Evolutionary conservation across 345 rosid species (phyloP), one percentile per base, ranked within the genome.

Genomic region (Populus davidiana): DNA sequence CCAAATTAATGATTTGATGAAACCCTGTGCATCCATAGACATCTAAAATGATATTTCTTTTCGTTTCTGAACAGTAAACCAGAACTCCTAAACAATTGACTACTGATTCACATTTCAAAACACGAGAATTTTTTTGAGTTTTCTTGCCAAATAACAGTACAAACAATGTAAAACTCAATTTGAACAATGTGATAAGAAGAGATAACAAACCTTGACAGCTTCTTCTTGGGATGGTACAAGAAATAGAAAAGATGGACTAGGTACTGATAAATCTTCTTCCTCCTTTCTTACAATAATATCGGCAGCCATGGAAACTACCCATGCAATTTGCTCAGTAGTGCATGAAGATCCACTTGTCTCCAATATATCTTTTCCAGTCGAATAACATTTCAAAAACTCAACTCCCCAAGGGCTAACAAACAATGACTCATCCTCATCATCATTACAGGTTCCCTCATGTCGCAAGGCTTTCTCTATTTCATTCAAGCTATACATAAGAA

Each of bases 221-320:
- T 91, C 90, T 76, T 91, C 93, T 84, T 89, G 91, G 74, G 96
- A 87, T 20, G 94, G 86, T 23, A 92, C 98, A 79, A 96, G 90
- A 78, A 77, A 93, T 36, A 93, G 80, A 77, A 96, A 93, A 78
- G 89, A 93, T 77, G 97, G 99, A 47, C 82, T 79, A 62, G 81
- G 23, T 66, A 88, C 73, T 38, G 71, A 80, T 13, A 81, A 71
- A 1, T 90, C 93, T 21, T 91, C 89, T 69, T 86, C 87, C 86
- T 96, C 97, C 82, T 85, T 88, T 78, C 78, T 91, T 56, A 93
- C 82, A 79, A 96, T 89, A 79, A 87, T 71, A 81, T 93, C 98
- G 8, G 96, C 88, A 33, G 94, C 97, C 5, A 85, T 74, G 2
- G 97, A 92, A 82, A 85, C 93, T 21, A 92, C 77, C 98, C 98